Conservation (phyloP, 169 alveolate genomes). For the Neospora caninum region DNA sequence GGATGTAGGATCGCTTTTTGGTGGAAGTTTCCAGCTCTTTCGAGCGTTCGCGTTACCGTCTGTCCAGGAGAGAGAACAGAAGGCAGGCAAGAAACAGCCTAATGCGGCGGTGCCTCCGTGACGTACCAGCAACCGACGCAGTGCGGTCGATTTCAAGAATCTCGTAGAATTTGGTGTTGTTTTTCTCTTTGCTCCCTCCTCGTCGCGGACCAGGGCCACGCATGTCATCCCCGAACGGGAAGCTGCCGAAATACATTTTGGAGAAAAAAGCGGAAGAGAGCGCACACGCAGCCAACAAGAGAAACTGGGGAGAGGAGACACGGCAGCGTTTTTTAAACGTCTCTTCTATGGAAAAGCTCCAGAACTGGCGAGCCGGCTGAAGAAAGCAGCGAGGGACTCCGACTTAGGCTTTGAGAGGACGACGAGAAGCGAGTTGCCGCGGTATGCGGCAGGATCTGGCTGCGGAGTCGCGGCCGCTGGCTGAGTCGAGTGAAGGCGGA, state of each 20-base stretch:
- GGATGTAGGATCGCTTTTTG: no score
- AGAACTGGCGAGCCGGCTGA: no score
- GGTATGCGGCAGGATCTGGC: no score
- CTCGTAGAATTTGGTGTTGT: constrained; percentile 87
- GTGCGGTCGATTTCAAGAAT: constrained; percentile 84
- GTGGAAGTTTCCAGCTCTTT: no score
- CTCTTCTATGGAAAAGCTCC: not conserved
- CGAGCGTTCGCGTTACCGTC: no score
- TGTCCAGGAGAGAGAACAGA: no score
- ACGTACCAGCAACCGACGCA: constrained; percentile 78
- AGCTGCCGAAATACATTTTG: constrained; percentile 71
- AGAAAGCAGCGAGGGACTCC: no score
- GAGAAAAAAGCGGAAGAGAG: not conserved
- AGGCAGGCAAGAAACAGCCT: no score
- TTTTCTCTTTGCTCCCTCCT: constrained; percentile 75
- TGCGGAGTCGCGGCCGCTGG: no score
- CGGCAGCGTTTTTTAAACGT: not conserved
- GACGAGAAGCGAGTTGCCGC: no score
- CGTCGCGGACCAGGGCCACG: constrained; percentile 52
- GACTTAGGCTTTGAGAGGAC: no score
- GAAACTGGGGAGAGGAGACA: not conserved
- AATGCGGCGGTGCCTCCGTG: not conserved
- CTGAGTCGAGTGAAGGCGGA: not conserved
- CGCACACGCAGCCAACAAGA: not conserved
- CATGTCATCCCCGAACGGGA: constrained; percentile 69